phyloP scores from a whole-genome alignment of 2,329 filamentous ascomycete genomes.

The Colletotrichum paranaense region DNA sequence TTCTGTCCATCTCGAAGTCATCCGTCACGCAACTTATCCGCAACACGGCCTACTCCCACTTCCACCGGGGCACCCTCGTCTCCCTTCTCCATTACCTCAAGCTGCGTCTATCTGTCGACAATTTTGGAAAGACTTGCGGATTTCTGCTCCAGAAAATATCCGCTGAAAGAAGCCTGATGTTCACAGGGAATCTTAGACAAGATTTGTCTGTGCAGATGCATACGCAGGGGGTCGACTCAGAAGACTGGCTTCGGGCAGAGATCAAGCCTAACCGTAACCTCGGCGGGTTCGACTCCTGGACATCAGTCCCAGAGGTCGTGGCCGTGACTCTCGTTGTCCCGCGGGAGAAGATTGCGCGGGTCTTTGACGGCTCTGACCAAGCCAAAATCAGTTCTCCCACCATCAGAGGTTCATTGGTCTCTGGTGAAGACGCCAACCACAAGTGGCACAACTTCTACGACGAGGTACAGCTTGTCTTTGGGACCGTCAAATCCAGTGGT shows the following conservation, averaged over 20 bases:
- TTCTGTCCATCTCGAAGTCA: slow-evolving; percentile 21
- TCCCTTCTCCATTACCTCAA: slow-evolving; percentile 51
- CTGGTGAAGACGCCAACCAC: slow-evolving; percentile 37
- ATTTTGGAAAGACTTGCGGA: slow-evolving; percentile 46
- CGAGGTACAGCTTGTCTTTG: slow-evolving; percentile 55
- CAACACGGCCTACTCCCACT: slow-evolving; percentile 41
- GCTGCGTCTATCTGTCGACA: slow-evolving; percentile 44
- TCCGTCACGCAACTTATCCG: slow-evolving; percentile 20
- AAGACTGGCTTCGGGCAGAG: slow-evolving; percentile 42
- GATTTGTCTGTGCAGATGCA: slow-evolving; percentile 51
- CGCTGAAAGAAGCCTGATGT: slow-evolving; percentile 43
- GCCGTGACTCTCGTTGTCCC: slow-evolving; percentile 52
- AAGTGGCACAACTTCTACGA: slow-evolving; percentile 51
- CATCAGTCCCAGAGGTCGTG: slow-evolving; percentile 47
- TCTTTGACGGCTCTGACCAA: slow-evolving; percentile 39
- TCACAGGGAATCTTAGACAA: slow-evolving; percentile 47
- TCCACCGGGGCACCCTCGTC: slow-evolving; percentile 52
- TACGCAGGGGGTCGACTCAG: slow-evolving; percentile 46
- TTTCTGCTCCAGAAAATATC: slow-evolving; percentile 44
- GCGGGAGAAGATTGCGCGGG: slow-evolving; percentile 39
- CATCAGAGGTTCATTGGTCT: slow-evolving; percentile 44
- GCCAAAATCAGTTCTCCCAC: slow-evolving; percentile 41
- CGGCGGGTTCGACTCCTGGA: slow-evolving; percentile 50
- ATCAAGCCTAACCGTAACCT: slow-evolving; percentile 35
- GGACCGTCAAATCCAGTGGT: slow-evolving; percentile 44